phyloP scores from a whole-genome alignment of 2,329 filamentous ascomycete genomes.

The Trichoderma afroharzianum region DNA sequence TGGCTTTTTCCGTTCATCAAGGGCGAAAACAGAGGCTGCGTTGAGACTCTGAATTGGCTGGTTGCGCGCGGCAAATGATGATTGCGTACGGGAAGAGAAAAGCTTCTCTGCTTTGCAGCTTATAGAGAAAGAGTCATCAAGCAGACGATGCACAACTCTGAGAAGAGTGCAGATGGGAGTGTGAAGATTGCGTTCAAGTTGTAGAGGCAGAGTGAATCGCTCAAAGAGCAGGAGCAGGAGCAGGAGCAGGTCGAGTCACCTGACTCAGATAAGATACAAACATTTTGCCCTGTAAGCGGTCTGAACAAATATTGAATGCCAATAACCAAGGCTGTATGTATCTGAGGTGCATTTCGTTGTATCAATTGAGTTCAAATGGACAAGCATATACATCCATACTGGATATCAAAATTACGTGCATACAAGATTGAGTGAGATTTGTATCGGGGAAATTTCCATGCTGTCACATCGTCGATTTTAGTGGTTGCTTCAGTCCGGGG shows the following conservation, averaged over 20 bases:
- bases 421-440: neutral
- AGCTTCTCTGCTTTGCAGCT: neutral
- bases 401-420: no score
- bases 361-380: neutral
- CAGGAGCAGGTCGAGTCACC: neutral
- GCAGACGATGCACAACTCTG: neutral
- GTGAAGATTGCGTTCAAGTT: neutral
- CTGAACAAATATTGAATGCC: neutral
- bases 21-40: neutral
- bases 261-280: neutral
- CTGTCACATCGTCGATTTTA: neutral
- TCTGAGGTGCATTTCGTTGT: neutral
- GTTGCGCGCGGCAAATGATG: neutral
- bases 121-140: neutral
- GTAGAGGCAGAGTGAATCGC: neutral
- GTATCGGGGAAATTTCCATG: neutral
- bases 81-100: no score
- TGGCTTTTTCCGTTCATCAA: no score
- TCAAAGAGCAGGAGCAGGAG: neutral
- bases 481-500: neutral
- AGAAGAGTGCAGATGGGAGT: neutral
- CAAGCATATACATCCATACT: no score
- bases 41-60: neutral
- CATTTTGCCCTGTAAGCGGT: neutral
- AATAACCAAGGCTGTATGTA: neutral